These are phyloP conservation scores for Rachicladosporium sp. DNA, from an alignment of 2,329 filamentous ascomycete genomes.

Conservation along the genomic window DNA sequence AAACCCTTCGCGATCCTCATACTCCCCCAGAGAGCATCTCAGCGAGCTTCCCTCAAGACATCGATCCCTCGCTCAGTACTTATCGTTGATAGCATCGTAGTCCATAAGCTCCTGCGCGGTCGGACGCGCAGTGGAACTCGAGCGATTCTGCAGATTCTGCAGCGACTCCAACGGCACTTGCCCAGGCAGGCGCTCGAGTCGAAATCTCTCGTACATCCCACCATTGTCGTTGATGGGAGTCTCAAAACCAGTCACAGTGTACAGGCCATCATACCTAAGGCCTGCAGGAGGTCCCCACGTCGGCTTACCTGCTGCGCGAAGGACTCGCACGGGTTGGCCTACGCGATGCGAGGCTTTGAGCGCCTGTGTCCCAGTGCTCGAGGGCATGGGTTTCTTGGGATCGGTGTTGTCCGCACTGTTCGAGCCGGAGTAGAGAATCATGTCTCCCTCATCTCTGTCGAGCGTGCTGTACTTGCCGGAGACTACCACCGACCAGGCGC, in stretches of 20 bases:
- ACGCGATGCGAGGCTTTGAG: constrained; percentile 10
- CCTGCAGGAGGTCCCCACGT: constrained; percentile 10
- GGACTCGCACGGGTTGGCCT: constrained; percentile 11
- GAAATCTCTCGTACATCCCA: constrained; percentile 18
- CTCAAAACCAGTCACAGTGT: constrained; percentile 8
- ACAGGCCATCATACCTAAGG: constrained; percentile 17
- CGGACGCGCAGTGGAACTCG: constrained; percentile 8
- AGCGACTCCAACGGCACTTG: constrained; percentile 3
- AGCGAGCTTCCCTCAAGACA: too few relatives aligned
- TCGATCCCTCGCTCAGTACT: constrained; percentile 3
- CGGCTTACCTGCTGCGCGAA: constrained; percentile 7
- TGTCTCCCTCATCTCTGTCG: constrained; percentile 13
- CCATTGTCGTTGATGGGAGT: constrained; percentile 12
- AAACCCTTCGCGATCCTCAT: too few relatives aligned
- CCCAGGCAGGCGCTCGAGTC: constrained; percentile 9
- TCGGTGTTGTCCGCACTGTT: constrained; percentile 14
- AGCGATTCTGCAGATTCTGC: not conserved
- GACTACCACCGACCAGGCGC: constrained; percentile 16
- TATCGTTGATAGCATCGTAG: constrained; percentile 10
- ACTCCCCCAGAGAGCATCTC: too few relatives aligned
- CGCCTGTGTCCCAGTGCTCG: constrained; percentile 9
- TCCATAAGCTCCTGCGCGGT: constrained; percentile 10
- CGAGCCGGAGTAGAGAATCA: constrained; percentile 16
- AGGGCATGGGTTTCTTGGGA: constrained; percentile 8
- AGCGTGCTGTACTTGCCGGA: constrained; percentile 14